Percentiles rank a stretch among this genome's conserved stretches.
Conservation (phyloP, 1,139 yeast species). For the Pichia terricola region DNA sequence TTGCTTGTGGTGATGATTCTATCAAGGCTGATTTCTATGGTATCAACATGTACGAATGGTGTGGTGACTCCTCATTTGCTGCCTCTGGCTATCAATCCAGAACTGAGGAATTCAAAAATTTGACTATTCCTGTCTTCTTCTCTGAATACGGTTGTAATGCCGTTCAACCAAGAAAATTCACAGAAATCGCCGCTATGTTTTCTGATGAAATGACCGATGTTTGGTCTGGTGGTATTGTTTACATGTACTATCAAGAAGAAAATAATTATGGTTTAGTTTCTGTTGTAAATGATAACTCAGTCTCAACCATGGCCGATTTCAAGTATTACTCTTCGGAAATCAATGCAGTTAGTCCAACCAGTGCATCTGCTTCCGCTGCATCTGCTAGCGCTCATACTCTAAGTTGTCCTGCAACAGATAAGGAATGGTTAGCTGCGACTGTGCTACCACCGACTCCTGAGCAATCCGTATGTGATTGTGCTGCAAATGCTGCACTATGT, state of each 20-base stretch:
- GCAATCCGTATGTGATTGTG: slow-evolving; percentile 51
- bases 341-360: slow-evolving; percentile 48
- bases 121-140: slow-evolving; percentile 64
- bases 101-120: slow-evolving; percentile 59
- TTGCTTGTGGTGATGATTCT: slow-evolving; percentile 60
- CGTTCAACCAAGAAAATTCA: slow-evolving; percentile 53
- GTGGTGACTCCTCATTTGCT: slow-evolving; percentile 61
- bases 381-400: slow-evolving; percentile 31
- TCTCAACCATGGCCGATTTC: slow-evolving; percentile 54
- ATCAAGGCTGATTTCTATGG: slow-evolving; percentile 83
- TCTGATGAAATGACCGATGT: slow-evolving; percentile 60
- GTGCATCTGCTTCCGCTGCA: slow-evolving; percentile 40
- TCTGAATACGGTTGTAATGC: slow-evolving; percentile 77
- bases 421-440: slow-evolving; percentile 54
- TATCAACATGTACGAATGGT: slow-evolving; percentile 94
- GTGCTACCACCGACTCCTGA: slow-evolving; percentile 71
- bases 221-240: slow-evolving; percentile 85
- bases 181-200: slow-evolving; percentile 59
- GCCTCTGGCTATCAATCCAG: slow-evolving; percentile 65
- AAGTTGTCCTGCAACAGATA: slow-evolving; percentile 45
- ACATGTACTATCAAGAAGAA: slow-evolving; percentile 70
- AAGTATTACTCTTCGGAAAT: slow-evolving; percentile 42
- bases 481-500: slow-evolving; percentile 42
- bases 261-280: slow-evolving; percentile 65
- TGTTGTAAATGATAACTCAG: slow-evolving; percentile 31